Evolutionary conservation across 75 land plant species (phyloP).

Genomic region (Chamaecyparis obtusa): DNA sequence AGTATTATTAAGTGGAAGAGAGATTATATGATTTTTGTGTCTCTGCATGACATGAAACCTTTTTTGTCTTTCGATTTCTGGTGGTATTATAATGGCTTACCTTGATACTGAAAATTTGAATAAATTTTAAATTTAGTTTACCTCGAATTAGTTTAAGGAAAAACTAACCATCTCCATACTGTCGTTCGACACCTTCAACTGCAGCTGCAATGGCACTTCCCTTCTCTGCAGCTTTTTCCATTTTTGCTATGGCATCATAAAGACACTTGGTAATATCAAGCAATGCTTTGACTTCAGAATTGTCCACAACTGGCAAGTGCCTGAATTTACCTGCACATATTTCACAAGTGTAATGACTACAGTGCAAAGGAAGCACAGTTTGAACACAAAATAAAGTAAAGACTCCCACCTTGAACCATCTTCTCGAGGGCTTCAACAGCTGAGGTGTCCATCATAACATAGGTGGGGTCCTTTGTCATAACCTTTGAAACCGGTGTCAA

Average conservation of each 20-base stretch:
- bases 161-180: conserved; percentile 49
- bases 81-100: neutral
- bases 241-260: conserved; percentile 86
- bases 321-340: conserved; percentile 72
- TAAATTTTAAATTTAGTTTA: neutral
- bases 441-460: conserved; percentile 69
- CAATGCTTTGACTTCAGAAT: conserved; percentile 87
- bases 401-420: conserved; percentile 76
- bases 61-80: neutral
- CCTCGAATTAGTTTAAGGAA: neutral
- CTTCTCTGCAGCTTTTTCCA: conserved; percentile 96
- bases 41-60: neutral
- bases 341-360: neutral
- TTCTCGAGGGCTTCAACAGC: conserved; percentile 94
- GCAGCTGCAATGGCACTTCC: conserved; percentile 95
- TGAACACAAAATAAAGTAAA: neutral
- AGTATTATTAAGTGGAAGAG: neutral
- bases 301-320: conserved; percentile 92
- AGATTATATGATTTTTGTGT: neutral
- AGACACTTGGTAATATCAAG: conserved; percentile 87
- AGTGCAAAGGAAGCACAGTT: neutral
- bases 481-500: conserved; percentile 78
- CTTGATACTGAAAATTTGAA: neutral
- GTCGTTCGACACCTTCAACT: conserved; percentile 86
- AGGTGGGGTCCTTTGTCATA: conserved; percentile 85